A percentile compares a stretch with the other conserved stretches of the same genome.
These are phyloP conservation scores for Colletotrichum simmondsii DNA, from an alignment of 2,329 filamentous ascomycete species.

Conservation along the genomic window DNA sequence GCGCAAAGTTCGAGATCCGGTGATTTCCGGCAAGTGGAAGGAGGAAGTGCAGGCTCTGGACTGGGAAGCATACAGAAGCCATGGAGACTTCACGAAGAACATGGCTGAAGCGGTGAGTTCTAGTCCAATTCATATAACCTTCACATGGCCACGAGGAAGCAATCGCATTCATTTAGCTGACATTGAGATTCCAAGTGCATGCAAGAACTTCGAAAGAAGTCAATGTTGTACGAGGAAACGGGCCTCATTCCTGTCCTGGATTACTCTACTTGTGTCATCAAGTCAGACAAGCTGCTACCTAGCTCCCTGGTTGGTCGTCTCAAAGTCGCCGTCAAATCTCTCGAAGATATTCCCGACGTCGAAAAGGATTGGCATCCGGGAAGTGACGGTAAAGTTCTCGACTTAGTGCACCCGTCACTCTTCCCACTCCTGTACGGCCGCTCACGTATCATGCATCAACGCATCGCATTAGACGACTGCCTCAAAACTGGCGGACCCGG, in stretches of 20 bases:
- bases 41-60: conserved; percentile 38
- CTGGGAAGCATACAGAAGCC: conserved; percentile 39
- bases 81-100: conserved; percentile 41
- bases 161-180: not conserved
- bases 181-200: not conserved
- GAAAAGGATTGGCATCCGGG: conserved; percentile 71
- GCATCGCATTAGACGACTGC: conserved; percentile 49
- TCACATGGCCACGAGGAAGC: too few relatives aligned
- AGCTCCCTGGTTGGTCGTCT: conserved; percentile 48
- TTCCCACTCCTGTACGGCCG: conserved; percentile 68
- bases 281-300: conserved; percentile 45
- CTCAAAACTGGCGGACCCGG: conserved; percentile 48
- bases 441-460: conserved; percentile 46
- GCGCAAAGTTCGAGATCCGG: conserved; percentile 38
- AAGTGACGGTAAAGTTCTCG: conserved; percentile 65
- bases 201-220: conserved; percentile 45
- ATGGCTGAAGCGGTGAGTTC: conserved; percentile 46
- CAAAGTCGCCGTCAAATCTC: conserved; percentile 49
- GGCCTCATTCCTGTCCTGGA: conserved; percentile 48
- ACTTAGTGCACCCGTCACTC: conserved; percentile 73
- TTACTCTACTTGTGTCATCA: conserved; percentile 44
- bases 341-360: conserved; percentile 63
- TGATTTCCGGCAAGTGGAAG: conserved; percentile 39
- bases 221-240: conserved; percentile 44
- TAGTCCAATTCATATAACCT: too few relatives aligned